Evolutionary conservation across 2,329 filamentous ascomycete genomes (phyloP).

Genomic region (Trichoderma oligosporum): DNA sequence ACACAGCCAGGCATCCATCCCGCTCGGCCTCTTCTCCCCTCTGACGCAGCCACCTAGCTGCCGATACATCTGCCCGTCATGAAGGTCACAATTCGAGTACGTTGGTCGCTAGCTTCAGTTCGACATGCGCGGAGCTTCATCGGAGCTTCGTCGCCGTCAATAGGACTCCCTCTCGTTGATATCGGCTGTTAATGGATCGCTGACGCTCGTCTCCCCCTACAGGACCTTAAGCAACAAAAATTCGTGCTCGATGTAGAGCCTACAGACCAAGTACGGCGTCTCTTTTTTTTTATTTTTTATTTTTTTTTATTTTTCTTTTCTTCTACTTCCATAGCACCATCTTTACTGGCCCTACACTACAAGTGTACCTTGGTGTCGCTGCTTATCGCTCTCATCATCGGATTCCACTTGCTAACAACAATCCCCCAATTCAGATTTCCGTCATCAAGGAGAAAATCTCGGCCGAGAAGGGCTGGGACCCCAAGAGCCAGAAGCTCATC

Average conservation of each 20-base stretch:
- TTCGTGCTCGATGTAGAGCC: conserved; percentile 95
- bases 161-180: too few species aligned
- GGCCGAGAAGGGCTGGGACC: conserved; percentile 90
- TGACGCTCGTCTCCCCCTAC: background rate
- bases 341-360: background rate
- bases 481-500: conserved; percentile 88
- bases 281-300: too few species aligned
- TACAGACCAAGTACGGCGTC: conserved; percentile 79
- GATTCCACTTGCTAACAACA: conserved; percentile 10
- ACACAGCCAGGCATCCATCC: conserved; percentile 14
- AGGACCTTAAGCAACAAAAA: conserved; percentile 99
- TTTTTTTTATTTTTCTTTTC: too few species aligned
- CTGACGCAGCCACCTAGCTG: conserved; percentile 30
- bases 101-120: conserved; percentile 26
- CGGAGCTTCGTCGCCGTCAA: background rate
- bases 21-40: conserved; percentile 6
- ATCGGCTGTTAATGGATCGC: background rate
- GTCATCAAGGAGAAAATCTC: conserved; percentile 90
- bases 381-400: background rate
- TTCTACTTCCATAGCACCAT: too few species aligned
- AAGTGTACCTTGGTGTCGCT: too few species aligned
- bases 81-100: conserved; percentile 66
- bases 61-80: conserved; percentile 47
- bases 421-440: conserved; percentile 60
- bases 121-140: background rate